phyloP scores from a whole-genome alignment of 83 land plant species.

The Picea abies region DNA sequence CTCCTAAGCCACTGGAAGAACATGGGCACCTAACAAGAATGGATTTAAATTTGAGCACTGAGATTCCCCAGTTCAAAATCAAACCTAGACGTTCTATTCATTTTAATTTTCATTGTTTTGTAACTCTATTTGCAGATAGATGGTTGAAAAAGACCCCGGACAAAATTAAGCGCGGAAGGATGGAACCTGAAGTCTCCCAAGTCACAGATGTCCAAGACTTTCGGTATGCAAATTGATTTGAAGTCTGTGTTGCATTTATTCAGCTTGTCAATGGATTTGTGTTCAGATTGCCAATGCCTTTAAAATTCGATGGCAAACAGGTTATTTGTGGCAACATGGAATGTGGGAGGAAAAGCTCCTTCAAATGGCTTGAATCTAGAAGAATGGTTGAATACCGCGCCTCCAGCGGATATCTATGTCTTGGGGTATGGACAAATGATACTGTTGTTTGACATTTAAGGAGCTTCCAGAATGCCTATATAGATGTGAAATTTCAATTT shows the following conservation, averaged over 20 bases:
- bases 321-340: slow-evolving; percentile 87
- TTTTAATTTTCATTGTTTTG: background rate
- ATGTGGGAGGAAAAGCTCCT: slow-evolving; percentile 91
- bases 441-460: background rate
- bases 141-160: slow-evolving; percentile 28
- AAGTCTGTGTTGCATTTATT: background rate
- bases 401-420: slow-evolving; percentile 90
- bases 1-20: too few relatives aligned
- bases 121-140: slow-evolving; percentile 35
- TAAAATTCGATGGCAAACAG: slow-evolving; percentile 32
- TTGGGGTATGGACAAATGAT: slow-evolving; percentile 62
- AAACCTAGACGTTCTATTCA: background rate
- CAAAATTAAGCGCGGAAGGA: slow-evolving; percentile 33
- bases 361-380: slow-evolving; percentile 67
- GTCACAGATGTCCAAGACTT: slow-evolving; percentile 59
- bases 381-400: slow-evolving; percentile 74
- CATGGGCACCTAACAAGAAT: too few relatives aligned
- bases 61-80: background rate
- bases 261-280: background rate
- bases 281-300: background rate
- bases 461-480: background rate
- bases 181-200: slow-evolving; percentile 42
- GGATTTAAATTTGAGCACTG: background rate
- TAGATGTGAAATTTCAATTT: background rate
- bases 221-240: slow-evolving; percentile 28